Base-by-base conservation (phyloP, 2,329 filamentous ascomycete species). In the Nemania diffusa region DNA sequence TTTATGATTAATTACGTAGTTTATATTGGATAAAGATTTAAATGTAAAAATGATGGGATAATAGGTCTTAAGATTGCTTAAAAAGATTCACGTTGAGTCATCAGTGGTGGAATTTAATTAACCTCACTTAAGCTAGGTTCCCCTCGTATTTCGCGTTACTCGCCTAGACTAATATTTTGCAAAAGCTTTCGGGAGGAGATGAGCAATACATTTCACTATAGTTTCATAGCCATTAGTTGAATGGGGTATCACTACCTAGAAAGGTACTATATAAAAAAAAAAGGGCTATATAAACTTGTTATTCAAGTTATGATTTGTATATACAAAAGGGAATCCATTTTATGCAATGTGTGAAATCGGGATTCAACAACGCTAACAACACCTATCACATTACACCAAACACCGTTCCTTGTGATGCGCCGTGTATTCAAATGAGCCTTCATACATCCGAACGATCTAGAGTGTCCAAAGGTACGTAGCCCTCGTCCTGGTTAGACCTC, bases 401-500 rank as follows among this genome's bases (percentile, higher is more conserved):
- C 42, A 44, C 42, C 17, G 20, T 59, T n/a, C 32, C 57, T 56
- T 51, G 24, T 63, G 59, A 56, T 67, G 46, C 29, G 27, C 42
- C 24, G 3, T 56, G 61, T 53, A 42, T 55, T 53, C 51, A 57
- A 37, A 24, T 20, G 22, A 55, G 17, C 40, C 27, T 61, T 67
- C 72, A 75, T 7, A 52, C 69, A 60, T 77, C 73, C 11, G 62
- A 53, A 64, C 69, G 72, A 51, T 88, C 87, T 65, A 89, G 75
- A 60, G 83, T 84, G 59, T 84, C 81, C 69, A 91, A 77, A 61
- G 87, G 86, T 53, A 90, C 85, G 73, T 91, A 91, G 5, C 87
- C 87, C 53, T 83, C 85, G 27, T 85, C 84, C 67, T 82, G 80
- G 57, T 70, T 75, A 20, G 73, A 69, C 29, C 72, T 73, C 65